phyloP scores from a whole-genome alignment of 306 rosid genomes.

The Vigna trinervia region DNA sequence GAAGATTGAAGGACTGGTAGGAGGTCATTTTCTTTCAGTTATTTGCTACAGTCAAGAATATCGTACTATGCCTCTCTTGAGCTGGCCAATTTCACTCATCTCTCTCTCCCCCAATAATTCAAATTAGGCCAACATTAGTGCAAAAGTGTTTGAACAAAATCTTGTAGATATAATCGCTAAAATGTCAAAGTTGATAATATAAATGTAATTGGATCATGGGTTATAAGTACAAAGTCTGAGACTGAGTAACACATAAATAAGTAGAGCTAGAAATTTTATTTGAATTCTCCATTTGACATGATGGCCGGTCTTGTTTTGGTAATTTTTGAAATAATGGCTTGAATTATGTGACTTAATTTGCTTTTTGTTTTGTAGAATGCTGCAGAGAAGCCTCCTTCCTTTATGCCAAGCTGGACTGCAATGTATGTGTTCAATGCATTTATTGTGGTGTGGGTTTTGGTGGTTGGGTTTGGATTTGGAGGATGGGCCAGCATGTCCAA shows the following conservation, averaged over 20 bases:
- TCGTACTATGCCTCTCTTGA: slow-evolving; percentile 48
- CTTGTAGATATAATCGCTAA: neutral
- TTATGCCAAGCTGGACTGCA: slow-evolving; percentile 86
- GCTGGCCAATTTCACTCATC: slow-evolving; percentile 52
- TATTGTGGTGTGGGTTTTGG: slow-evolving; percentile 78
- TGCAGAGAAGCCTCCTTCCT: slow-evolving; percentile 89
- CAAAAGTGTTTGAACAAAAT: neutral
- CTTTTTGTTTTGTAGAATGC: slow-evolving; percentile 68
- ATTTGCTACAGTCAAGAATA: slow-evolving; percentile 50
- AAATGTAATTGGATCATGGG: neutral
- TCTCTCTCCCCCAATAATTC: slow-evolving; percentile 34
- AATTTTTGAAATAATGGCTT: slow-evolving; percentile 21
- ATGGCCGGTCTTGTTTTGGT: slow-evolving; percentile 13
- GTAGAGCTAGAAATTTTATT: too few relatives aligned
- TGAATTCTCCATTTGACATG: slow-evolving; percentile 6
- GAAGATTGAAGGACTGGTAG: slow-evolving; percentile 62
- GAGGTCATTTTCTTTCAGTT: slow-evolving; percentile 77
- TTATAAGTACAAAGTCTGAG: neutral
- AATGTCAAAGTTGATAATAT: neutral
- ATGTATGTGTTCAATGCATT: slow-evolving; percentile 77
- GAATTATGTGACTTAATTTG: slow-evolving; percentile 15
- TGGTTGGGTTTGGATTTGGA: slow-evolving; percentile 95
- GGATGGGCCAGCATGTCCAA: slow-evolving; percentile 98
- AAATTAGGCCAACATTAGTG: slow-evolving; percentile 11
- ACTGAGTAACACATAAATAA: too few relatives aligned